Evolutionary conservation across 208 protist species (phyloP).

Genomic region (Porcisia deanei): DNA sequence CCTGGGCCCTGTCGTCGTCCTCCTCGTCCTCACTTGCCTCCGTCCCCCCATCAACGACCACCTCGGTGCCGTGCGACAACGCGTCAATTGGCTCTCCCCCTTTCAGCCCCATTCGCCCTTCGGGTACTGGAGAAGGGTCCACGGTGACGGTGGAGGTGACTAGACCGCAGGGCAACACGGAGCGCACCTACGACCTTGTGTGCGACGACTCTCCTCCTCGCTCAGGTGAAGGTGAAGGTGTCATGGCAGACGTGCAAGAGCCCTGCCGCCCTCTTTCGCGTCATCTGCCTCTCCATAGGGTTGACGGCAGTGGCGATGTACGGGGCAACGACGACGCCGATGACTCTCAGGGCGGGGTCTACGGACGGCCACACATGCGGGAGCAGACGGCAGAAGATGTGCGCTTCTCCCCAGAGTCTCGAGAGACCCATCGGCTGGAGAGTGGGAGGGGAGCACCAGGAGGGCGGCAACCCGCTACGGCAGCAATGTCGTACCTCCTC

Average conservation of each 20-base stretch:
- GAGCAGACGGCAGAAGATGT: background rate
- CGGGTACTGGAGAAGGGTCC: background rate
- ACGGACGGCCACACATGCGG: background rate
- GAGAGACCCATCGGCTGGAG: background rate
- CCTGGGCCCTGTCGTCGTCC: background rate
- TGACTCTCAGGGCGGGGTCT: background rate
- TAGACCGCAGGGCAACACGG: background rate
- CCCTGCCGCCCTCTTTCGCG: background rate
- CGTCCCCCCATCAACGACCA: background rate
- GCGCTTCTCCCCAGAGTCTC: background rate
- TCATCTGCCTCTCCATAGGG: background rate
- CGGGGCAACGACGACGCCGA: background rate
- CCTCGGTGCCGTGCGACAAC: conserved; percentile 13
- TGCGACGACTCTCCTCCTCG: background rate
- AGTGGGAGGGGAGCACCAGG: background rate
- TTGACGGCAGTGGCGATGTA: background rate
- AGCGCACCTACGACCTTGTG: background rate
- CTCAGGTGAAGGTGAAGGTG: background rate
- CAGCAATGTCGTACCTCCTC: background rate
- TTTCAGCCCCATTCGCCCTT: conserved; percentile 22
- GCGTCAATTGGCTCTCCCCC: conserved; percentile 10
- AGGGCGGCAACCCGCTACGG: background rate
- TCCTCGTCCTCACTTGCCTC: background rate
- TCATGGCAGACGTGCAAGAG: background rate
- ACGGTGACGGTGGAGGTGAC: background rate